These are phyloP conservation scores for Apophysomyces ossiformis DNA, from an alignment of 371 early-diverging fungal genomes.

Conservation along the genomic window DNA sequence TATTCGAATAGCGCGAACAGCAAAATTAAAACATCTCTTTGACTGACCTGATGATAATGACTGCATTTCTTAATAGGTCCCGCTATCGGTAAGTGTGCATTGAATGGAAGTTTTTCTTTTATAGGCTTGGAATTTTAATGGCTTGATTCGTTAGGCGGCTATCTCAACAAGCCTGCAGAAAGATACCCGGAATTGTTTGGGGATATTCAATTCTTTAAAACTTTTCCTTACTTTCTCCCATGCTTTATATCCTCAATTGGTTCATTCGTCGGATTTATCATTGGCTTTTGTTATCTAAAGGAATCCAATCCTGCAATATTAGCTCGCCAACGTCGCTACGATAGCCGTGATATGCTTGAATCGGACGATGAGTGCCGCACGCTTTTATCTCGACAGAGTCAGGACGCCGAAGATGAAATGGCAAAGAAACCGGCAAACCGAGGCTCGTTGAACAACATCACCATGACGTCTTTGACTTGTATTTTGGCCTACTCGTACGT, in stretches of 20 bases:
- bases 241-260: conserved; percentile 71
- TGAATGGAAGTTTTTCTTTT: not conserved
- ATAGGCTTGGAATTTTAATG: too few species aligned
- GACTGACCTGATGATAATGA: not conserved
- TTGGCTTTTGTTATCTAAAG: conserved; percentile 70
- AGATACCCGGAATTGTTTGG: conserved; percentile 74
- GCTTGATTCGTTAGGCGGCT: conserved; percentile 70
- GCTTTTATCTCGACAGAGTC: not conserved
- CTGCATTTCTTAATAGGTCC: not conserved
- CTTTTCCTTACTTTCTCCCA: conserved; percentile 84
- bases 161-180: conserved; percentile 72
- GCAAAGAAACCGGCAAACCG: not conserved
- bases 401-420: not conserved
- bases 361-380: conserved; percentile 7
- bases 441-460: not conserved
- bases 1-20: not conserved
- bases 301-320: conserved; percentile 62
- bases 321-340: conserved; percentile 12
- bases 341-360: conserved; percentile 8
- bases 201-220: conserved; percentile 54
- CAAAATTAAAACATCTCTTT: not conserved
- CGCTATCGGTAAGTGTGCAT: not conserved
- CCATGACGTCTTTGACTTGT: conserved; percentile 28
- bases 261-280: conserved; percentile 62
- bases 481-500: conserved; percentile 44